Percentiles rank a stretch among this genome's conserved stretches.
Evolutionary conservation across 305 asterid genomes (phyloP).

Genomic region (Fraxinus ornus): DNA sequence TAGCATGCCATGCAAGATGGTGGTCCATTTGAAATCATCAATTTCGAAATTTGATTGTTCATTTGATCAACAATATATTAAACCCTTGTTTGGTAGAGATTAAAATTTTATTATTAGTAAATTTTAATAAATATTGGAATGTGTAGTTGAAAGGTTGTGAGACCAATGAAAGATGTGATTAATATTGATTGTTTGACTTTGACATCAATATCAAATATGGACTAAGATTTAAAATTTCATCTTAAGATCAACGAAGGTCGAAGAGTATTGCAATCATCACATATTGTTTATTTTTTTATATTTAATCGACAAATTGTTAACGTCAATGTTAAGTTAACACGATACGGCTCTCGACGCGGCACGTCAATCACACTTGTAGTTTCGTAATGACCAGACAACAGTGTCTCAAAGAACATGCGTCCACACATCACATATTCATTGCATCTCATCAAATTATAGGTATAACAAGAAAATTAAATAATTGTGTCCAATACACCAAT

Average conservation of each 20-base stretch:
- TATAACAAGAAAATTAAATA: too few relatives aligned
- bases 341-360: background rate
- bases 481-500: background rate
- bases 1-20: background rate
- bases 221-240: too few relatives aligned
- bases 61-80: too few relatives aligned
- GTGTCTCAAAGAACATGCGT: background rate
- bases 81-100: too few relatives aligned
- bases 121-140: too few relatives aligned
- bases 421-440: background rate
- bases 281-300: too few relatives aligned
- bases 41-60: background rate
- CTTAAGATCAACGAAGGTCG: too few relatives aligned
- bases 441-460: background rate
- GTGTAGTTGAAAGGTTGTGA: too few relatives aligned
- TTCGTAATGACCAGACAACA: background rate
- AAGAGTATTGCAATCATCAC: background rate
- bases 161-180: too few relatives aligned
- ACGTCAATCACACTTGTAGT: background rate
- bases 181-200: too few relatives aligned
- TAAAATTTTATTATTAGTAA: too few relatives aligned
- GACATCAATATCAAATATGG: too few relatives aligned
- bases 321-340: background rate
- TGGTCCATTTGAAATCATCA: background rate
- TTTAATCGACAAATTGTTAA: background rate